Conservation (phyloP, 495 filamentous ascomycete genomes). For the Cercophora sp. region DNA sequence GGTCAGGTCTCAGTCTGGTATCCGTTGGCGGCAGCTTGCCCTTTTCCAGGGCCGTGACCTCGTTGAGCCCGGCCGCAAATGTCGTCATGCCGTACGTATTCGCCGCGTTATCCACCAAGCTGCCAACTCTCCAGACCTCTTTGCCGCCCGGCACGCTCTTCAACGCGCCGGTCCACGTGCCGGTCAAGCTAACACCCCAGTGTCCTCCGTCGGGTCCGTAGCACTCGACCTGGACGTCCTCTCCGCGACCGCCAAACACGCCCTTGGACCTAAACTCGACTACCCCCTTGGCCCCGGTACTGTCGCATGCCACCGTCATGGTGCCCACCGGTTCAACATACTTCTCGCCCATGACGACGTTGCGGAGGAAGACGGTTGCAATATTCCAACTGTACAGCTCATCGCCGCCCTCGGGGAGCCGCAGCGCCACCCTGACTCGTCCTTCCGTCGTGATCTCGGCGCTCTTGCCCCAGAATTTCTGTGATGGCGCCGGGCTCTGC, state of each 20-base stretch:
- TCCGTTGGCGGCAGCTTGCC: slow-evolving; percentile 74
- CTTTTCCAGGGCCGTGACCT: slow-evolving; percentile 77
- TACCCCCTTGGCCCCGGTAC: slow-evolving; percentile 70
- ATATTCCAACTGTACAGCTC: slow-evolving; percentile 81
- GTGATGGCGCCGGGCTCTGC: slow-evolving; percentile 80
- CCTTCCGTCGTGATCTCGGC: slow-evolving; percentile 91
- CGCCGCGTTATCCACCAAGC: slow-evolving; percentile 68
- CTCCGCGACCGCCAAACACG: slow-evolving; percentile 92
- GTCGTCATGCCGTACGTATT: slow-evolving; percentile 81
- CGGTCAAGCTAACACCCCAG: slow-evolving; percentile 59
- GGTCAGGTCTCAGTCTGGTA: slow-evolving; percentile 80
- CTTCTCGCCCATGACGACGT: slow-evolving; percentile 96
- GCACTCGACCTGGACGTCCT: slow-evolving; percentile 76
- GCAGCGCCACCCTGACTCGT: slow-evolving; percentile 66
- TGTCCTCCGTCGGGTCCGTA: slow-evolving; percentile 60
- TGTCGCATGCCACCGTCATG: slow-evolving; percentile 78
- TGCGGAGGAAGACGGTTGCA: slow-evolving; percentile 85
- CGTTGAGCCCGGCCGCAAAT: slow-evolving; percentile 84
- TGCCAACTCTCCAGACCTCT: slow-evolving; percentile 73
- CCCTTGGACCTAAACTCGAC: slow-evolving; percentile 88
- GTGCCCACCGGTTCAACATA: slow-evolving; percentile 93
- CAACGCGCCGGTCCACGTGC: slow-evolving; percentile 80
- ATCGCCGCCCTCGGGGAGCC: slow-evolving; percentile 53
- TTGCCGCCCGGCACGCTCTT: slow-evolving; percentile 56
- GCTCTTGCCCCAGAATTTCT: slow-evolving; percentile 98